phyloP scores from a whole-genome alignment of 371 early-diverging fungal genomes.

The Choanephora cucurbitarum region DNA sequence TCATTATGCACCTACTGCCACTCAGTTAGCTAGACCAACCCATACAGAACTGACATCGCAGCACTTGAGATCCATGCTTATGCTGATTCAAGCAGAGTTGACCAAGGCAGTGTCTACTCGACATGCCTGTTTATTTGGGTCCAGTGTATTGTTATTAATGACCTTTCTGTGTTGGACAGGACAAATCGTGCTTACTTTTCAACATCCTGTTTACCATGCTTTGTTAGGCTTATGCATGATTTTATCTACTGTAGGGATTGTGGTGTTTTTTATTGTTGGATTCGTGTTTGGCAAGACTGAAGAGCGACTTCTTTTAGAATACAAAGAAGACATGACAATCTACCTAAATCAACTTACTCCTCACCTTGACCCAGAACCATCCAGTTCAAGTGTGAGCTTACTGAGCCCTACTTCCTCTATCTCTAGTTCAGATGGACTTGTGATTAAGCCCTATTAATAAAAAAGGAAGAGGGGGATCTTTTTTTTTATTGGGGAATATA shows the following conservation, averaged over 20 bases:
- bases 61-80: conserved; percentile 20
- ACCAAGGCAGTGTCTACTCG: conserved; percentile 12
- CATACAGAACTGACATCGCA: conserved; percentile 15
- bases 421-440: not conserved
- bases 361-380: not conserved
- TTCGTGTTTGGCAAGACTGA: conserved; percentile 48
- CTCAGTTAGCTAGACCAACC: conserved; percentile 21
- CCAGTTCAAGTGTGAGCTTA: not conserved
- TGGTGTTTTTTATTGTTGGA: conserved; percentile 40
- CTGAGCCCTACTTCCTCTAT: not conserved
- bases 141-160: conserved; percentile 11
- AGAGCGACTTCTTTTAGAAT: conserved; percentile 34
- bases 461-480: too few relatives aligned
- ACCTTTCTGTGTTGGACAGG: conserved; percentile 20
- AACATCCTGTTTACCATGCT: conserved; percentile 1
- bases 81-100: conserved; percentile 20
- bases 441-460: not conserved
- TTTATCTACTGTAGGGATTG: conserved; percentile 15
- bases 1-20: conserved; percentile 1
- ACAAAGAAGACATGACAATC: conserved; percentile 22
- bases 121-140: conserved; percentile 14
- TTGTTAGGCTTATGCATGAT: conserved; percentile 16
- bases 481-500: not conserved
- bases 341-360: not conserved
- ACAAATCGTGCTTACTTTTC: conserved; percentile 18